Evolutionary conservation across 2,329 filamentous ascomycete genomes (phyloP).

Genomic region (Fusarium pseudocircinatum): DNA sequence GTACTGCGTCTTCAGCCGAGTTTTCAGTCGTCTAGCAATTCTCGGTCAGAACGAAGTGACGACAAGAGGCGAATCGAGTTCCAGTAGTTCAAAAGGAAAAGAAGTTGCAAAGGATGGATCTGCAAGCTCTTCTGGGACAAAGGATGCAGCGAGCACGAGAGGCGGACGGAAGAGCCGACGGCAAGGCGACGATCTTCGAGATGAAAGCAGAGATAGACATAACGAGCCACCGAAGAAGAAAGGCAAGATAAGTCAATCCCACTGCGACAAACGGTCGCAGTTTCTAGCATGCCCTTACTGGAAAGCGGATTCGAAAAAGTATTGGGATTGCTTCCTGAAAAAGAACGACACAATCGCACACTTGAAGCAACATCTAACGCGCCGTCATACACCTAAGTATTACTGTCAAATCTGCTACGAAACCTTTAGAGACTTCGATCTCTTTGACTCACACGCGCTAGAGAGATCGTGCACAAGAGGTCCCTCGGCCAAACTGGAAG

Average conservation of each 20-base stretch:
- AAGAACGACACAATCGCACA: neutral
- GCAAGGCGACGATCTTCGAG: rapidly evolving
- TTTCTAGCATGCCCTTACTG: neutral
- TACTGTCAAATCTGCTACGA: neutral
- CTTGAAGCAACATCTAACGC: neutral
- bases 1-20: neutral
- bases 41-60: rapidly evolving
- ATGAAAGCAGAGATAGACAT: rapidly evolving
- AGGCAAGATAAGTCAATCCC: neutral
- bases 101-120: rapidly evolving
- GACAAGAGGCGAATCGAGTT: neutral
- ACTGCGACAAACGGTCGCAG: rapidly evolving
- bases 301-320: neutral
- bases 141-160: rapidly evolving
- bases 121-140: rapidly evolving
- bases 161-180: rapidly evolving
- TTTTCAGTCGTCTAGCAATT: neutral
- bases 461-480: neutral
- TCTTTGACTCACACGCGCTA: rapidly evolving
- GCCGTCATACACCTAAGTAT: neutral
- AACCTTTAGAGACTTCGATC: rapidly evolving
- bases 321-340: neutral
- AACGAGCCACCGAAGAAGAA: neutral
- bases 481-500: rapidly evolving
- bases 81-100: rapidly evolving